Evolutionary conservation across 208 protist species (phyloP), one percentile per base, ranked within the genome.

Genomic region (Acanthamoeba triangularis): DNA sequence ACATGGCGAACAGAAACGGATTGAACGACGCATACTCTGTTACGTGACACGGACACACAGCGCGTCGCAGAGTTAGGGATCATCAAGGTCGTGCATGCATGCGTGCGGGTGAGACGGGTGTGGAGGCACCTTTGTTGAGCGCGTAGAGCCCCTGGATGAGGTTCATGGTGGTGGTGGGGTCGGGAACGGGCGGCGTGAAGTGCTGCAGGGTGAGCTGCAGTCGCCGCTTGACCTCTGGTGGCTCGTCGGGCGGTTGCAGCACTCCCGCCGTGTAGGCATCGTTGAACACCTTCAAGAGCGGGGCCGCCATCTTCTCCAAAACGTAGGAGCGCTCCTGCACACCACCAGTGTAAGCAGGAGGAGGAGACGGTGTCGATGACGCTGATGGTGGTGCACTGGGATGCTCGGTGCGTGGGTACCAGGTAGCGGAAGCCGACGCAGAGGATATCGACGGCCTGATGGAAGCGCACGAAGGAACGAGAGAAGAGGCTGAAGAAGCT

Each of bases 381-480:
- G 41, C 0, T 41, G 41, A 82, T 10, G 23, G 74, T 11, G 25
- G 74, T 52, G 74, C n/a, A 78, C 28, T 47, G 6, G 16, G 52
- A 20, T 20, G 52, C 14, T n/a, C 0, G 52, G 13, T 54, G 49
- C 7, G n/a, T 10, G n/a, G 8, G 80, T 37, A 88, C 80, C 47
- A 88, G 25, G 25, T 88, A 88, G n/a, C 80, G 80, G 41, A 88
- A 88, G 35, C 80, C 80, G 18, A 88, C 80, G 35, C 80, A 88
- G 16, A 88, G 23, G 11, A n/a, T 33, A 8, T 88, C 80, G 13
- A 88, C 49, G 20, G 80, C 41, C 35, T 61, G 18, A 35, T 20
- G 80, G 44, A 47, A 88, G 49, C 80, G 80, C 52, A 88, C 49
- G 25, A 88, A 88, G 35, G 52, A 13, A 41, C 28, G 52, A 41